phyloP scores from a whole-genome alignment of 192 early-diverging fungal genomes.

The Funneliformis mosseae region DNA sequence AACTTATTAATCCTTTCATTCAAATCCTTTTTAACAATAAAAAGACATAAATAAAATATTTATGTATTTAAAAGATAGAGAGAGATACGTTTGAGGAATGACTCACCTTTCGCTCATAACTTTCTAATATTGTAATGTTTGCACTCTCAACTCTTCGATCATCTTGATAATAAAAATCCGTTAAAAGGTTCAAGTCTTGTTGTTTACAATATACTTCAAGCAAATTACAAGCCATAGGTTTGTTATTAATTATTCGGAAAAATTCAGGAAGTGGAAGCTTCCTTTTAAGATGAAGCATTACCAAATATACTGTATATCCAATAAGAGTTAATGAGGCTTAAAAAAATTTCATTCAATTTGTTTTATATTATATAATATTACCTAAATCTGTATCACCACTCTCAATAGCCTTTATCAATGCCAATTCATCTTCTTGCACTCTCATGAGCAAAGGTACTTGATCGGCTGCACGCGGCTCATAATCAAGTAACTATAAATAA shows the following conservation, averaged over 20 bases:
- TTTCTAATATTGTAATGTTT: slow-evolving; percentile 55
- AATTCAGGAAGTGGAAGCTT: slow-evolving; percentile 85
- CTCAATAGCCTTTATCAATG: slow-evolving; percentile 87
- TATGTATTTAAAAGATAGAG: neutral
- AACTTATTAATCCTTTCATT: slow-evolving; percentile 67
- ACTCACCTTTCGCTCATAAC: slow-evolving; percentile 48
- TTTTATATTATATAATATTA: slow-evolving; percentile 30
- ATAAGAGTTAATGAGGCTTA: neutral
- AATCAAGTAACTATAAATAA: slow-evolving; percentile 73
- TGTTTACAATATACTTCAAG: slow-evolving; percentile 84
- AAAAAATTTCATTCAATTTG: neutral
- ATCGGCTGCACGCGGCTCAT: slow-evolving; percentile 90
- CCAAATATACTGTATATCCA: slow-evolving; percentile 72
- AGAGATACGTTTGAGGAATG: neutral
- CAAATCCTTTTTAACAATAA: slow-evolving; percentile 51
- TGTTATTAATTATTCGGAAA: slow-evolving; percentile 81
- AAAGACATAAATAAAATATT: neutral
- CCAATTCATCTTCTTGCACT: slow-evolving; percentile 89
- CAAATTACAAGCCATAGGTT: slow-evolving; percentile 80
- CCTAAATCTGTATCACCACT: slow-evolving; percentile 95
- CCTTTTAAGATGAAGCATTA: slow-evolving; percentile 87
- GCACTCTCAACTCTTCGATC: slow-evolving; percentile 76
- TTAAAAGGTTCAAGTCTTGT: slow-evolving; percentile 74
- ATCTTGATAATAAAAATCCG: slow-evolving; percentile 97
- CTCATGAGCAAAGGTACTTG: slow-evolving; percentile 94